phyloP scores from a whole-genome alignment of 1,284 basidiomycete genomes.

The Neotropicomus parvogracilis region DNA sequence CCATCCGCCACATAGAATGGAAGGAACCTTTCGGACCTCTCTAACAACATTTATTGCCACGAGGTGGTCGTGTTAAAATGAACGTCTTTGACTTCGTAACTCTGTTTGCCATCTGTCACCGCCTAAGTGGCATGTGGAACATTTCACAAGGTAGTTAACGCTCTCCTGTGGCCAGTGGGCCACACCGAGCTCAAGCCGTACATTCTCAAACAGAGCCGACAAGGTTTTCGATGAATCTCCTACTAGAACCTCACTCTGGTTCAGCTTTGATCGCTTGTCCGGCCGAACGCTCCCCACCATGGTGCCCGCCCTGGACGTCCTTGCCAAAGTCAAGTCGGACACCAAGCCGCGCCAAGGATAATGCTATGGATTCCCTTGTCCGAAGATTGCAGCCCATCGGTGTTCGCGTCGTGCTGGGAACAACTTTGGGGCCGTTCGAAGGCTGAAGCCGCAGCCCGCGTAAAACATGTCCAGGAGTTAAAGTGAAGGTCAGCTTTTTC shows the following conservation, averaged over 20 bases:
- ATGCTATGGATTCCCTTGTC: constrained; percentile 17
- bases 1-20: constrained; percentile 10
- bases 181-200: no score
- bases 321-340: constrained; percentile 23
- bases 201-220: no score
- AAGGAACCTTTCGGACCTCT: not conserved
- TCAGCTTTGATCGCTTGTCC: constrained; percentile 15
- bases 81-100: not conserved
- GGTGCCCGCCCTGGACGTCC: not conserved
- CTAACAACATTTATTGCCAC: not conserved
- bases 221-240: no score
- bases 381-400: constrained; percentile 11
- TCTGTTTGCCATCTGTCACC: not conserved
- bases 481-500: constrained; percentile 31
- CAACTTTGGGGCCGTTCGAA: constrained; percentile 2
- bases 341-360: constrained; percentile 32
- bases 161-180: no score
- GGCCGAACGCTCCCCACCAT: not conserved
- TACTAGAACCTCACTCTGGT: constrained; percentile 11
- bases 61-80: not conserved
- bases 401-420: constrained; percentile 5
- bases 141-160: not conserved
- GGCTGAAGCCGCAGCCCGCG: constrained; percentile 30
- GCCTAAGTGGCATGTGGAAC: not conserved
- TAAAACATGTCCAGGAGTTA: constrained; percentile 38